These are phyloP conservation scores for Beauveria sp. DNA, from an alignment of 2,329 filamentous ascomycete genomes.

Conservation along the genomic window DNA sequence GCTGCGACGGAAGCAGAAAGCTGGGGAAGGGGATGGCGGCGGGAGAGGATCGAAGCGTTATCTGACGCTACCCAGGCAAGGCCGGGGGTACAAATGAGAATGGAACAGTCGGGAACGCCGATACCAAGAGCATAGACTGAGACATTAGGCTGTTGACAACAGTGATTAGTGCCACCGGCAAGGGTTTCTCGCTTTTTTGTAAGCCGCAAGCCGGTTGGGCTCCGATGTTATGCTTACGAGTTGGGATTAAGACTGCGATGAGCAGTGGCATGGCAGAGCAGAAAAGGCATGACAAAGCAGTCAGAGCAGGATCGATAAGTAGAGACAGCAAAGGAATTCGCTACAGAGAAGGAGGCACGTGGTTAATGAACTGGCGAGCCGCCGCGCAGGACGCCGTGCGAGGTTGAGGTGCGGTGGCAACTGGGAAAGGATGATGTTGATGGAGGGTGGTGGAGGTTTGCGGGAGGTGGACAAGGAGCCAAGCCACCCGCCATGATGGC, in stretches of 20 bases:
- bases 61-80: not conserved
- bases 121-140: not conserved
- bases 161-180: not conserved
- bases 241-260: not conserved
- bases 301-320: not conserved
- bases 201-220: not conserved
- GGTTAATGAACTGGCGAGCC: not conserved
- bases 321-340: not conserved
- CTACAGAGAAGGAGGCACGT: not conserved
- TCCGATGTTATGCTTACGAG: not conserved
- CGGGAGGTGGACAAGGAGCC: not conserved
- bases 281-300: not conserved
- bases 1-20: not conserved
- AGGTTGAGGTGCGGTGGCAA: not conserved
- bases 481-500: not conserved
- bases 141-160: not conserved
- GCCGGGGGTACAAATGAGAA: not conserved
- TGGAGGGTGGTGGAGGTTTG: not conserved
- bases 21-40: not conserved
- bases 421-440: not conserved
- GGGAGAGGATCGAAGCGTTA: slow-evolving; percentile 1
- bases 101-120: not conserved
- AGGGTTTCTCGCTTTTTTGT: not conserved
- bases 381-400: not conserved
- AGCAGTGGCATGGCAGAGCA: not conserved